Percentiles rank a stretch among this genome's conserved stretches.
These are phyloP conservation scores for Graphilbum ipis-grandicollis DNA, from an alignment of 2,329 filamentous ascomycete species.

Conservation along the genomic window DNA sequence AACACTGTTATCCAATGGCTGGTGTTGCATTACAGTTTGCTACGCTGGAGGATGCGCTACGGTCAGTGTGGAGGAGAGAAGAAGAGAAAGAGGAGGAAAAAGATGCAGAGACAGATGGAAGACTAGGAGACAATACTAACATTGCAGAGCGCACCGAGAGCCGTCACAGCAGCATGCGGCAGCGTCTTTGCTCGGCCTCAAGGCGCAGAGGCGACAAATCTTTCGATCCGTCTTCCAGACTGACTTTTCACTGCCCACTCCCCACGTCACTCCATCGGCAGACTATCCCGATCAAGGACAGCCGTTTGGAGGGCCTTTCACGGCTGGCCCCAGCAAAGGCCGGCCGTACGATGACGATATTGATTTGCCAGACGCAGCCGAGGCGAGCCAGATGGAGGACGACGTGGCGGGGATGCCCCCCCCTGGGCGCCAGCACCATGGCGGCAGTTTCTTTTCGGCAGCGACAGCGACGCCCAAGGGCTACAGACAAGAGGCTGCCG, in stretches of 20 bases:
- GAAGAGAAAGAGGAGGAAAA: no score
- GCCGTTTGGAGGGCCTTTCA: conserved; percentile 23
- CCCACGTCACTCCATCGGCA: conserved; percentile 17
- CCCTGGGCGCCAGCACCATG: background rate
- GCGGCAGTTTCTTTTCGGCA: no score
- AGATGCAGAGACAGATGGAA: no score
- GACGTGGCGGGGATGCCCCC: background rate
- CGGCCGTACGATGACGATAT: conserved; percentile 7
- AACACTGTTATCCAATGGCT: no score
- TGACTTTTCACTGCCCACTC: conserved; percentile 26
- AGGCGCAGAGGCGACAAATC: conserved; percentile 28
- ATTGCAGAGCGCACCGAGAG: background rate
- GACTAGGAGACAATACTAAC: background rate
- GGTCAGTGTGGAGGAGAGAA: background rate
- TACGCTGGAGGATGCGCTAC: background rate
- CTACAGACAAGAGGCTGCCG: conserved; percentile 11
- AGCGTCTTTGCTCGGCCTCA: conserved; percentile 16
- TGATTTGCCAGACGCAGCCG: conserved; percentile 5
- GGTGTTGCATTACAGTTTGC: no score
- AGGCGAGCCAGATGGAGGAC: background rate
- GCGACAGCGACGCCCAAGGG: no score
- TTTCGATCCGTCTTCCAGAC: conserved; percentile 39
- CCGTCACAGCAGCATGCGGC: conserved; percentile 15
- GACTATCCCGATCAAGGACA: conserved; percentile 23
- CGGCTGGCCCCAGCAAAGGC: conserved; percentile 5